phyloP scores from a whole-genome alignment of 2,329 filamentous ascomycete genomes.

The Amylocarpus encephaloides region DNA sequence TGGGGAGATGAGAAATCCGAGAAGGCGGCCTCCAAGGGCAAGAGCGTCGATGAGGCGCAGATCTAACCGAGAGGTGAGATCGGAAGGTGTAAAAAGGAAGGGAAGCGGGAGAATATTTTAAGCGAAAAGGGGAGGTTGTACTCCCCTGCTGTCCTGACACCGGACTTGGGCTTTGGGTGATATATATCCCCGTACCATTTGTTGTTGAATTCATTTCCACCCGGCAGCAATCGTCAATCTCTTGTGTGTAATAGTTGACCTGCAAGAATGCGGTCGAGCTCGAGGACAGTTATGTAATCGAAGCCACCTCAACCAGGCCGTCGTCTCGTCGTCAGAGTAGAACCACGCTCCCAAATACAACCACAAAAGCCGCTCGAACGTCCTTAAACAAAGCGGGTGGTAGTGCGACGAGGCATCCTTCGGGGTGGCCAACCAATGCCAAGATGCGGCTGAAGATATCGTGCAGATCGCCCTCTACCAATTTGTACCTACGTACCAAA shows the following conservation, averaged over 20 bases:
- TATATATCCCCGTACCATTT: not conserved
- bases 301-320: not conserved
- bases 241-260: not conserved
- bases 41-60: not conserved
- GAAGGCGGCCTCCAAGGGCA: not conserved
- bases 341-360: not conserved
- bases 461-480: not conserved
- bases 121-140: not conserved
- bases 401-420: not conserved
- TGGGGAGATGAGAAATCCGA: not conserved
- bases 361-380: not conserved
- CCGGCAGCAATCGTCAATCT: not conserved
- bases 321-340: too few relatives aligned
- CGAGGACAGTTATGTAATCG: not conserved
- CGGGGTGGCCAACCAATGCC: not conserved
- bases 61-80: not conserved
- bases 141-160: not conserved
- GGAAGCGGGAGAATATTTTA: not conserved
- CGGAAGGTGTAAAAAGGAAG: not conserved
- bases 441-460: constrained; percentile 1
- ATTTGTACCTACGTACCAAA: too few relatives aligned
- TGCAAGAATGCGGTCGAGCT: too few relatives aligned
- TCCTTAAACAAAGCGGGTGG: not conserved
- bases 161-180: not conserved
- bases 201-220: not conserved